Conservation (phyloP, 116 monocot genomes). For the Posidonia oceanica region DNA sequence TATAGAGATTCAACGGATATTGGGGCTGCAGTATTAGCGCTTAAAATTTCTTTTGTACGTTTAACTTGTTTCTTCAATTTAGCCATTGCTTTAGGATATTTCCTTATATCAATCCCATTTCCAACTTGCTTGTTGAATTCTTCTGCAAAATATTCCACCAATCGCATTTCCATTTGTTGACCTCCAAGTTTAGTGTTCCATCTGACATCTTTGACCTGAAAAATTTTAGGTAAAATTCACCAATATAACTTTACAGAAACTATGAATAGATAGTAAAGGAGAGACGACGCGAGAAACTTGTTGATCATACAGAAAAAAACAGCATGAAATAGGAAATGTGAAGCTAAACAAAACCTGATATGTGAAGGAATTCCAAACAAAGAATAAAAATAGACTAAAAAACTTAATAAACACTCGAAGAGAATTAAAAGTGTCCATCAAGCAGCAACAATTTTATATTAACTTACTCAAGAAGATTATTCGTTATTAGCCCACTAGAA, state of each 20-base stretch:
- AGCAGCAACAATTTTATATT: no score
- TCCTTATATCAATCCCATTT: conserved; percentile 81
- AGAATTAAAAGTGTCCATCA: no score
- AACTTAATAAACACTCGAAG: no score
- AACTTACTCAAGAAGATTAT: no score
- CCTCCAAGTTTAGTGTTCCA: conserved; percentile 91
- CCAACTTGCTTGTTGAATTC: conserved; percentile 88
- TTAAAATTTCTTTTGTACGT: conserved; percentile 96
- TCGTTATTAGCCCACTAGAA: no score
- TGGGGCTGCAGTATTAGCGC: conserved; percentile 86
- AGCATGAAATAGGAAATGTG: no score
- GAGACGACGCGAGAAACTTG: no score
- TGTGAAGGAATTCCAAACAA: no score
- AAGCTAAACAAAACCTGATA: no score
- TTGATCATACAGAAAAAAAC: no score
- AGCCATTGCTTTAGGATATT: conserved; percentile 86
- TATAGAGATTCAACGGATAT: conserved; percentile 94
- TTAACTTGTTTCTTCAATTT: conserved; percentile 99
- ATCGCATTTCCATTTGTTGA: conserved; percentile 66
- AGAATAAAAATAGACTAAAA: no score
- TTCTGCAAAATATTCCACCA: conserved; percentile 92
- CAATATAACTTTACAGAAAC: neutral
- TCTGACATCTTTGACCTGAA: conserved; percentile 95
- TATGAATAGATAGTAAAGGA: neutral
- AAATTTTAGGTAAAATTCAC: neutral